A percentile compares a stretch with the other conserved stretches of the same genome.
Conservation (phyloP, 148 eudicot genomes). For the Arbutus unedo region DNA sequence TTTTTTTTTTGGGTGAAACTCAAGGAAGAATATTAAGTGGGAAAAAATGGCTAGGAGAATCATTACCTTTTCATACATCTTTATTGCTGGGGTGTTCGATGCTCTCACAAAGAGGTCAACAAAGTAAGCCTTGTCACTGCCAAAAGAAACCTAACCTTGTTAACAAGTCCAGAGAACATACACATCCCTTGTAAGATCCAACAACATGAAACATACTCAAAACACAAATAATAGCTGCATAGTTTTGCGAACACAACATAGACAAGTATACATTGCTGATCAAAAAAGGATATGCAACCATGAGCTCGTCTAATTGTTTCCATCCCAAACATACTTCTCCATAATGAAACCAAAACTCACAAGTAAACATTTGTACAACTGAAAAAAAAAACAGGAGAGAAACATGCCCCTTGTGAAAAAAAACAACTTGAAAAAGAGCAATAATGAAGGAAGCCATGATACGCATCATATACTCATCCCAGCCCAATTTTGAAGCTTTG, state of each 20-base stretch:
- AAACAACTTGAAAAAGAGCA: background rate
- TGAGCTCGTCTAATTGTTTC: background rate
- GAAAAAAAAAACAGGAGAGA: too few species aligned
- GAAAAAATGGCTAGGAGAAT: background rate
- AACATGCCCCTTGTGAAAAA: background rate
- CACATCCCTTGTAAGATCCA: background rate
- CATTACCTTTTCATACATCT: slow-evolving; percentile 96
- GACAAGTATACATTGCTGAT: background rate
- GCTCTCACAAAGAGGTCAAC: slow-evolving; percentile 98
- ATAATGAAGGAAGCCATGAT: background rate
- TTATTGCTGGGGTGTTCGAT: slow-evolving; percentile 93
- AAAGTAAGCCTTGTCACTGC: slow-evolving; percentile 91
- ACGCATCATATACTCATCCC: background rate
- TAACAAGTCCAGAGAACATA: slow-evolving; percentile 4
- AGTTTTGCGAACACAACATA: background rate
- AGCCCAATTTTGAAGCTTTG: background rate
- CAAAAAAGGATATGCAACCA: background rate
- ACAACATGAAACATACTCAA: background rate
- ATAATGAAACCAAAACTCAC: background rate
- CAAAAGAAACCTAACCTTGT: slow-evolving; percentile 7
- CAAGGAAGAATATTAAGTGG: background rate
- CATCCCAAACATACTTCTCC: background rate
- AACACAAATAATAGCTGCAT: background rate
- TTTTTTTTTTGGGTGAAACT: too few species aligned
- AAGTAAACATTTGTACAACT: background rate